Base-by-base conservation (phyloP, 1,284 basidiomycete genomes). In the Ganoderma meredithae region DNA sequence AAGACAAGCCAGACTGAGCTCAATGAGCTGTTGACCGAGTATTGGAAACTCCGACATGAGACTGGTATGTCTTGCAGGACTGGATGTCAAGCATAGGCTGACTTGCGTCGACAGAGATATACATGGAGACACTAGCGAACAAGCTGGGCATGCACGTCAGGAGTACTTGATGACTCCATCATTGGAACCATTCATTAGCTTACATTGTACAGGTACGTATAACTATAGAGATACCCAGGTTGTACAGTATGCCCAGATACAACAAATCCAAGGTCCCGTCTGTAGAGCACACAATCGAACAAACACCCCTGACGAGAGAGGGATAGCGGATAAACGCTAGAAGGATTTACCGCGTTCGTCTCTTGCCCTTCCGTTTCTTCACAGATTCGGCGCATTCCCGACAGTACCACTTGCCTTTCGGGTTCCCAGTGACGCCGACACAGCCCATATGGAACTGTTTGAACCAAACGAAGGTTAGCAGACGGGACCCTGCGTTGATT, bases 61-160 rank as follows among this genome's bases (percentile, higher is more conserved):
- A 91, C 93, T 71, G 92, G 94, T 93, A 77, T 72, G 82, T 78
- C 17, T 10, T 41, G 69, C 5, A 49, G 25, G 9, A 43, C 39
- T 31, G 53, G 63, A 47, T 53, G 66, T 44, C 15, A 6, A 33
- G 5, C 31, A 13, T 33, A 10, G 25, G 41, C 31, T 63, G 52
- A 43, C 60, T 66, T 68, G 55, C 72, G 39, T 44, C 59, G 31
- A 53, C 73, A 93, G 92, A 93, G 77, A 85, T 93, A 1, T 94
- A 93, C 73, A 93, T 93, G 91, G 92, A 93, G 77, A 93, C 89
- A 0, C 81, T 94, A 19, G 90, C 91, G 3, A 91, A 91, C 78
- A 86, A 87, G 70, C 76, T 87, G 39, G 91, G 77, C 1, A 79
- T 79, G 76, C 77, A 77, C 39, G 77, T 79, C 22, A 73, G 74